Base-by-base conservation (phyloP, 1,139 yeast genomes). In the Saccharomyces hybrid region DNA sequence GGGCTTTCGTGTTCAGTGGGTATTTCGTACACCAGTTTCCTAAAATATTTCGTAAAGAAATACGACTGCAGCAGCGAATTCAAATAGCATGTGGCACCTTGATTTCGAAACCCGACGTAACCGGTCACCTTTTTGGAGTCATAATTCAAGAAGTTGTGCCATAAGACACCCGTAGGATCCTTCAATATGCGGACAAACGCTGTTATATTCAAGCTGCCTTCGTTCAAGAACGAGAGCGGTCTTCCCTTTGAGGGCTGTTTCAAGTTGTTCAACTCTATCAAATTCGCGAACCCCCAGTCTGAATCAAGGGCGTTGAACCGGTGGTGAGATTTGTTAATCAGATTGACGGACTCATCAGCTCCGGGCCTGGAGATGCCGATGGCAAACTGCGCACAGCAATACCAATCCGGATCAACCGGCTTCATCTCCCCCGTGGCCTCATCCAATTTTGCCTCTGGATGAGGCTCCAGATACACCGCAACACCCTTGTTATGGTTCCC, bases 11-110 rank as follows among this genome's bases (percentile, higher is more conserved):
- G 73, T 47, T 79, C 82, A 0, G 97, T 88, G 2, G 98, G 98
- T 56, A 93, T 91, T 63, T 84, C 84, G 69, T 89, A 91, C 2
- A 93, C 99, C 58, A 90, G 80, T 65, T 84, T 82, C 60, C 98
- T 80, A 72, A 93, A 93, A 41, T 77, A 75, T 61, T 83, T 84
- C 1, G 99, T 93, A 65, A 90, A 88, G 69, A 79, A 93, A 64
- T 95, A 87, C 25, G 97, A 88, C 69, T 93, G 99, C 55, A 93
- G 73, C 56, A 93, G 76, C 1, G 98, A 91, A 69, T 93, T 93
- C 67, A 93, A 80, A 70, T 93, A 93, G 70, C 99, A 93, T 0
- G 99, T 93, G 3, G 99, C 99, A 57, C 99, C 99, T 72, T 93
- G 99, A 68, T 93, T 93, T 62, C 83, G 86, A 61, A 93, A 81